Evolutionary conservation across 1,284 basidiomycete genomes (phyloP), one percentile per base, ranked within the genome.

Genomic region (Ganoderma meredithae): DNA sequence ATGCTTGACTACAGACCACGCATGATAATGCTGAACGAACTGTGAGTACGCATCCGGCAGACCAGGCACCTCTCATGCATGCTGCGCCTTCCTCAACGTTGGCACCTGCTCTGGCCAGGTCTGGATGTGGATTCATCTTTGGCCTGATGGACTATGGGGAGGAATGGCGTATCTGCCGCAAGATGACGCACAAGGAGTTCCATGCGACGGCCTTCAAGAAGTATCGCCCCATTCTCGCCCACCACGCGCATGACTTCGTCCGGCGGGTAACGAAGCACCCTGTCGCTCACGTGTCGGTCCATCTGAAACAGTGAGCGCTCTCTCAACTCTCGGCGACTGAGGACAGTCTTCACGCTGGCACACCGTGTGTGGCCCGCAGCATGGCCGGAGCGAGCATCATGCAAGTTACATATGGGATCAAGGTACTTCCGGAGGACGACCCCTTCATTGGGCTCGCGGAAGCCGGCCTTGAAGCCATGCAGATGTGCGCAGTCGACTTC

Each of bases 141-240:
- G 73, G 72, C 0, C 73, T 83, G 10, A 73, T 82, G 70, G 73
- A 74, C 43, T 84, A 86, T 64, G 79, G 80, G 6, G 76, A 81
- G 3, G 72, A 71, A 60, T 87, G 84, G 84, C 80, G 82, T 19
- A 67, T 72, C 1, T 80, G 83, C 56, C 75, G 83, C 31, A 77
- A 77, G 60, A 71, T 82, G 41, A 78, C 81, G 52, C 81, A 83
- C 44, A 68, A 63, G 3, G 69, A 70, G 39, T 72, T 75, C 58
- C 60, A 71, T 55, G 59, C 70, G 22, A 55, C 43, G 0, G 3
- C 65, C 6, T 56, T 70, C 52, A 62, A 68, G 53, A 68, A 70
- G 47, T 74, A 71, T 66, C 65, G 63, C 31, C 69, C 68, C 7
- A 41, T 71, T 13, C 62, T 73, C 25, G 9, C 49, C 0, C 68